Evolutionary conservation across 2,329 filamentous ascomycete species (phyloP).

Genomic region (Cladosporium sp.): DNA sequence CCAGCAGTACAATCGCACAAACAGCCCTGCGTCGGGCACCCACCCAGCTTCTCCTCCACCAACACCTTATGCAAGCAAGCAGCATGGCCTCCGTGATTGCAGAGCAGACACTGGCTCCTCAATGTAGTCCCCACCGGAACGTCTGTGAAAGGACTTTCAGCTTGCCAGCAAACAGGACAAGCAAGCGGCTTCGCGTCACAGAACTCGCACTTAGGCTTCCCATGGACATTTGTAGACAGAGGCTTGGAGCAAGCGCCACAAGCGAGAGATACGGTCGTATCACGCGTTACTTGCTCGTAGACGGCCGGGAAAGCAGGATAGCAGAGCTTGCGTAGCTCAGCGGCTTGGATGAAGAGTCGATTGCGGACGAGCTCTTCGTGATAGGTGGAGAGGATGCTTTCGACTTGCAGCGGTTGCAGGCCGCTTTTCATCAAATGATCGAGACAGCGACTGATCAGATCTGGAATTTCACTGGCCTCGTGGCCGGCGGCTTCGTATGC

Average conservation of each 20-base stretch:
- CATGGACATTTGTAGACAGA: conserved; percentile 48
- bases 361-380: conserved; percentile 51
- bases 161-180: conserved; percentile 7
- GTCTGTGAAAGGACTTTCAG: neutral
- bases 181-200: conserved; percentile 37
- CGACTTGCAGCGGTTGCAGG: conserved; percentile 49
- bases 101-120: conserved; percentile 52
- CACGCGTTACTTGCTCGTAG: conserved; percentile 53
- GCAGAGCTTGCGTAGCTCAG: conserved; percentile 52
- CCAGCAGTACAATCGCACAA: conserved; percentile 52
- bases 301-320: conserved; percentile 54
- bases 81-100: conserved; percentile 58
- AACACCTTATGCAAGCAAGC: conserved; percentile 57
- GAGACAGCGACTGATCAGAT: conserved; percentile 18
- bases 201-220: conserved; percentile 49
- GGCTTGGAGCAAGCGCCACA: conserved; percentile 54
- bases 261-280: conserved; percentile 51
- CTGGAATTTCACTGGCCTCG: conserved; percentile 34
- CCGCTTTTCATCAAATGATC: conserved; percentile 40
- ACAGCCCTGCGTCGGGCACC: conserved; percentile 58
- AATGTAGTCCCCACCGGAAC: conserved; percentile 41
- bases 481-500: conserved; percentile 36
- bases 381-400: conserved; percentile 54
- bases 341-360: conserved; percentile 49
- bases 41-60: conserved; percentile 46